Evolutionary conservation across 805 yeast species (phyloP).

Genomic region (Jamesozyma hellenica): DNA sequence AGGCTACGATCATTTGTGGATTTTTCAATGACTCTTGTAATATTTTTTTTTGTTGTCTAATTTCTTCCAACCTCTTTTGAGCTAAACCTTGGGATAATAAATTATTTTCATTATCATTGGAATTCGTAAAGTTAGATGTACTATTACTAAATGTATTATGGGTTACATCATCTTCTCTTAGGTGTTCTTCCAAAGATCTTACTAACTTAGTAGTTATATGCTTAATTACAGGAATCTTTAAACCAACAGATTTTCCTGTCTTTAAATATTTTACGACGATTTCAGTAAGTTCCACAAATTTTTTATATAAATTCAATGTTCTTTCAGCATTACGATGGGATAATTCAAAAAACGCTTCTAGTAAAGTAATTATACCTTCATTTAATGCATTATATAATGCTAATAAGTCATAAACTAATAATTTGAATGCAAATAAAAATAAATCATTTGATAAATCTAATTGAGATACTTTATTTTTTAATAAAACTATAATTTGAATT

Average conservation of each 20-base stretch:
- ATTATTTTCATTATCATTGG: background rate
- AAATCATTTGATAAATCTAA: constrained; percentile 79
- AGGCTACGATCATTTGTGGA: constrained; percentile 20
- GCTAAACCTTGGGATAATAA: constrained; percentile 8
- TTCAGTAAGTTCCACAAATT: constrained; percentile 75
- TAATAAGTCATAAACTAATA: constrained; percentile 82
- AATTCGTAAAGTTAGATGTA: no score
- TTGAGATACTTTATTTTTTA: constrained; percentile 67
- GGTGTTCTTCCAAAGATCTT: constrained; percentile 75
- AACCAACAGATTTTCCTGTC: constrained; percentile 81
- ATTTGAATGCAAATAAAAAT: constrained; percentile 70
- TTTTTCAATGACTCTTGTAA: constrained; percentile 26
- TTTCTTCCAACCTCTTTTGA: constrained; percentile 28
- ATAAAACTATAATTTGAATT: constrained; percentile 63
- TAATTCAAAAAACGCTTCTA: constrained; percentile 93
- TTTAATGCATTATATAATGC: constrained; percentile 81
- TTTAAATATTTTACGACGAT: constrained; percentile 81
- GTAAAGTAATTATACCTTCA: constrained; percentile 88
- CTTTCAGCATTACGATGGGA: constrained; percentile 76
- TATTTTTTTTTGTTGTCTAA: constrained; percentile 25
- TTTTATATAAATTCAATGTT: constrained; percentile 73
- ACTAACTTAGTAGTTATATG: constrained; percentile 96
- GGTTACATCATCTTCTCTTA: constrained; percentile 58
- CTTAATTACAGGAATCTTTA: constrained; percentile 89
- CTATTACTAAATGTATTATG: constrained; percentile 12